phyloP scores from a whole-genome alignment of 306 rosid species.

The Acacia crassicarpa region DNA sequence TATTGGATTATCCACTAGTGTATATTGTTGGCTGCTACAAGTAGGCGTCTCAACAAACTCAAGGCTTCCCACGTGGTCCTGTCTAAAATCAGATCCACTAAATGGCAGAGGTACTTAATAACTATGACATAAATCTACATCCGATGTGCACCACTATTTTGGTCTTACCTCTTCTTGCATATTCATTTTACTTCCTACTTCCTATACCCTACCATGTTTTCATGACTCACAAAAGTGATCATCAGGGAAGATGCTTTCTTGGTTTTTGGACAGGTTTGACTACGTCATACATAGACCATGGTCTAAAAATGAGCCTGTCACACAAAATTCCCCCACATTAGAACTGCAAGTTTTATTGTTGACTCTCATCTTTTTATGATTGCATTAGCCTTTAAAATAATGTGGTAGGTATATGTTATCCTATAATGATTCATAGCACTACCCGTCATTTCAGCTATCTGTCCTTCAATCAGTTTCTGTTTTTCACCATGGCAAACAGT shows the following conservation, averaged over 20 bases:
- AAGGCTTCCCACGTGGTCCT: constrained; percentile 54
- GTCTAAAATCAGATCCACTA: constrained; percentile 47
- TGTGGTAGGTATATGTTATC: background rate
- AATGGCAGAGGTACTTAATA: background rate
- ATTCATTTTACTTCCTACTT: constrained; percentile 17
- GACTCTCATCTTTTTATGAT: background rate
- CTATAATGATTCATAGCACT: background rate
- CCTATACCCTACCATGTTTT: constrained; percentile 34
- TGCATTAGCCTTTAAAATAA: constrained; percentile 1
- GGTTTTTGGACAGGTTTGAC: background rate
- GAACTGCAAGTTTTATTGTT: background rate
- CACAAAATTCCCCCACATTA: background rate
- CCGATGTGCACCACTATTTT: constrained; percentile 42
- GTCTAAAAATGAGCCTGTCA: background rate
- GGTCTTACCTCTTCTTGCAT: constrained; percentile 26
- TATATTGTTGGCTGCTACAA: constrained; percentile 28
- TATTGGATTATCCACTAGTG: constrained; percentile 16
- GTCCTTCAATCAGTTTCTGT: constrained; percentile 4
- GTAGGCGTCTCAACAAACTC: constrained; percentile 29
- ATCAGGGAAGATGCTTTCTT: constrained; percentile 14
- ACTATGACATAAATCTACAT: constrained; percentile 42
- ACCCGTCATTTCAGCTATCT: constrained; percentile 21
- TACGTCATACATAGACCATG: background rate
- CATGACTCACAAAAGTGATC: constrained; percentile 25
- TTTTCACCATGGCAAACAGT: constrained; percentile 27